Conservation (phyloP, 164 flowering plant species). For the Kingdonia uniflora region DNA sequence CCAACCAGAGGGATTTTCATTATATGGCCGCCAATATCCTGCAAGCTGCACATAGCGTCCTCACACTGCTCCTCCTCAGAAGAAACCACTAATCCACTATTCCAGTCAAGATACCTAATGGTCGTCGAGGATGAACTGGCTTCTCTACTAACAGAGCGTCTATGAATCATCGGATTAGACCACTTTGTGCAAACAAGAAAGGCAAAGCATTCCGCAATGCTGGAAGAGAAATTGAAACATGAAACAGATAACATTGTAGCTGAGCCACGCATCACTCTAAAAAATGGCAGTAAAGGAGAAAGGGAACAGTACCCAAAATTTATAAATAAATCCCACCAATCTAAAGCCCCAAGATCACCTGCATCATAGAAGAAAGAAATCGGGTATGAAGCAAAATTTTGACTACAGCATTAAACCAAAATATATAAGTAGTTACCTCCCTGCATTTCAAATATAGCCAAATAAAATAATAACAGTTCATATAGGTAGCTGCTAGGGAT, state of each 20-base stretch:
- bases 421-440: too few species aligned
- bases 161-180: conserved; percentile 81
- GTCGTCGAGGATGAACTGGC: conserved; percentile 41
- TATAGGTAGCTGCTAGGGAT: too few species aligned
- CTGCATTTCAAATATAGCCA: too few species aligned
- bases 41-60: conserved; percentile 46
- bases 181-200: conserved; percentile 93
- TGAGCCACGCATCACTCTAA: neutral
- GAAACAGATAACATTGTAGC: neutral
- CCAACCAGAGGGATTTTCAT: conserved; percentile 74
- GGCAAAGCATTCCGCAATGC: conserved; percentile 91
- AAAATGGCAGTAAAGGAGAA: neutral
- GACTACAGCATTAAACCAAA: too few species aligned
- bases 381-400: too few species aligned
- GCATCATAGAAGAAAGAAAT: too few species aligned
- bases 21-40: conserved; percentile 84
- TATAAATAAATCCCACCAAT: conserved; percentile 96
- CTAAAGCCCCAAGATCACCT: conserved; percentile 79
- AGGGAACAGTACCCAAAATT: conserved; percentile 59
- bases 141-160: conserved; percentile 34
- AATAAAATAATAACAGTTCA: too few species aligned
- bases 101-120: conserved; percentile 64
- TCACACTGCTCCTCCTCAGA: conserved; percentile 49
- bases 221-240: conserved; percentile 18
- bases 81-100: conserved; percentile 49